Conservation (phyloP, 805 yeast genomes). For the Isabelozyma gotoi region DNA sequence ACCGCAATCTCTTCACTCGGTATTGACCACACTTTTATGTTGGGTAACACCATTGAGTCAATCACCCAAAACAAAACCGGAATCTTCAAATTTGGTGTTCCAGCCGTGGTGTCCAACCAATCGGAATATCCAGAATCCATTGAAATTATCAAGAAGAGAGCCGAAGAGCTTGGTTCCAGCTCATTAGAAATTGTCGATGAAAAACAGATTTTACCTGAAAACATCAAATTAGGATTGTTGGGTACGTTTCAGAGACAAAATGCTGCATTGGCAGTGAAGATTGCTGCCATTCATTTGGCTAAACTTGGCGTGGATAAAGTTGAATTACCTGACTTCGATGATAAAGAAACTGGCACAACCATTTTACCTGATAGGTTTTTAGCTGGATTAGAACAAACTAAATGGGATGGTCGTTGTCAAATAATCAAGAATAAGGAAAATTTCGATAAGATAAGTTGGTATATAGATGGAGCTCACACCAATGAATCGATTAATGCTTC, state of each 20-base stretch:
- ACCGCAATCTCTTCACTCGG: constrained; percentile 88
- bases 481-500: constrained; percentile 84
- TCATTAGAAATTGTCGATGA: constrained; percentile 47
- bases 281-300: constrained; percentile 61
- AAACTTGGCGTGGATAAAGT: constrained; percentile 41
- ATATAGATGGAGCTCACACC: constrained; percentile 95
- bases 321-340: constrained; percentile 21
- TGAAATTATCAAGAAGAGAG: constrained; percentile 60
- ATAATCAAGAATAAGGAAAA: constrained; percentile 47
- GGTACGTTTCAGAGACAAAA: constrained; percentile 85
- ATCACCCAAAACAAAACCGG: constrained; percentile 98
- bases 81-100: constrained; percentile 68
- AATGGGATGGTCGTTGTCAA: constrained; percentile 98
- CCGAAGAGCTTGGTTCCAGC: constrained; percentile 55
- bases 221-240: constrained; percentile 64
- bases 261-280: constrained; percentile 81
- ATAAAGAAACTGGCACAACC: constrained; percentile 10
- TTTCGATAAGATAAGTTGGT: constrained; percentile 62
- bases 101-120: constrained; percentile 67
- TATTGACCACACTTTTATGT: constrained; percentile 83
- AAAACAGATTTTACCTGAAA: constrained; percentile 32
- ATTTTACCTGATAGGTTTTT: constrained; percentile 50
- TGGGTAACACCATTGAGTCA: constrained; percentile 83
- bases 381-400: constrained; percentile 62
- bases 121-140: constrained; percentile 52